Base-by-base conservation (phyloP, 2,329 filamentous ascomycete genomes). In the Bipolaris cookei region DNA sequence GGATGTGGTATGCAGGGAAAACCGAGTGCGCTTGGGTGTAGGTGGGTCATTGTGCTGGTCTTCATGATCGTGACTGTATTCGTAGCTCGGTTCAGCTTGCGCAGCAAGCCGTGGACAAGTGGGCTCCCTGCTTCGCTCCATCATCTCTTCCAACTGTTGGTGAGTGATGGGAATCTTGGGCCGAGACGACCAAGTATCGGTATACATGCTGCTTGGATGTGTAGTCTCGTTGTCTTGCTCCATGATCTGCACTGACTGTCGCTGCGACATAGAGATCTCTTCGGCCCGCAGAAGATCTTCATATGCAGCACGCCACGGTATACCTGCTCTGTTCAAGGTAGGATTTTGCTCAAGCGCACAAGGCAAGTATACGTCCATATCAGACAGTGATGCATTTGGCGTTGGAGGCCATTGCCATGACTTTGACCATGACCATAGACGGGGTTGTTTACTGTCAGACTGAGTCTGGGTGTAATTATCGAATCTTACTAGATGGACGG, bases 291-390 rank as follows among this genome's bases (percentile, higher is more conserved):
- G 62, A 8, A 88, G 77, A 63, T 88, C 85, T 64, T 87, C 84
- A 62, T 86, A 87, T 0, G 85, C 85, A 48, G 82, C 81, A 14
- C 82, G 78, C 84, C 84, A 86, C 30, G 78, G 77, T 45, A 75
- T 62, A 61, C 77, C 72, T 54, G 75, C 53, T 42, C 71, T 59
- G 69, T 75, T 25, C 65, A 78, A 46, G 58, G 71, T 35, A 38
- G 74, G 68, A 57, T 83, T 75, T n/a, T 76, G 72, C 63, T 86
- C 84, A 1, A 86, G 71, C 16, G 79, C 72, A n/a, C 83, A 67
- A 0, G 84, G 84, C 1, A 84, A 87, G 68, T 87, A 87, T 44
- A 52, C 34, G 28, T 30, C 39, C 13, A 62, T 38, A 8, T 63
- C 44, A 20, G 42, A 49, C 4, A 50, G 53, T 28, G 47, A 11